A percentile compares a stretch with the other conserved stretches of the same genome.
Evolutionary conservation across 805 yeast species (phyloP).

Genomic region (Pichia insulana): DNA sequence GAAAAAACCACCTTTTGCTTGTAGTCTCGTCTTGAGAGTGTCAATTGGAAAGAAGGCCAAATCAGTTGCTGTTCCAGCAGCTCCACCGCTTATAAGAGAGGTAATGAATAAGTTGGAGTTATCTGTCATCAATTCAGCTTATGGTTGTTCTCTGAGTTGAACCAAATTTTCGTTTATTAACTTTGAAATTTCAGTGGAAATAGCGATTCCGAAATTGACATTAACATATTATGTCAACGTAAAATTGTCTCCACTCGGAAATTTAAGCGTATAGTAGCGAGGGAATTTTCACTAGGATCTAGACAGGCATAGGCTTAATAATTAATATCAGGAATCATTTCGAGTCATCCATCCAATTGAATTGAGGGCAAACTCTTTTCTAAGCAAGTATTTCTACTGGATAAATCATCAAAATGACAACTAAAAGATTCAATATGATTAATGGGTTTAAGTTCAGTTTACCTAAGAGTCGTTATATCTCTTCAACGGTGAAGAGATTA

Average conservation of each 20-base stretch:
- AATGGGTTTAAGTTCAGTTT: neutral
- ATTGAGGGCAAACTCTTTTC: no score
- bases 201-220: no score
- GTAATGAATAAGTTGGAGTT: slow-evolving; percentile 7
- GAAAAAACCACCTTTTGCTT: slow-evolving; percentile 92
- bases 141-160: neutral
- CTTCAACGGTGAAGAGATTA: neutral
- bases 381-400: neutral
- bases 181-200: no score
- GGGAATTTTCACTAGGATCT: neutral
- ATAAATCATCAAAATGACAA: neutral
- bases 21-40: slow-evolving; percentile 87
- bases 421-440: neutral
- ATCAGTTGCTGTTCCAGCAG: slow-evolving; percentile 96
- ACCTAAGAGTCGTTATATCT: neutral
- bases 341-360: no score
- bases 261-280: neutral
- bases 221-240: no score
- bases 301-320: no score
- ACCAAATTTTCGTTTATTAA: no score
- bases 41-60: slow-evolving; percentile 93
- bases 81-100: slow-evolving; percentile 60
- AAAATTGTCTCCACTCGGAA: neutral
- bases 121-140: slow-evolving; percentile 9
- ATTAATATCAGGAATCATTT: no score